These are phyloP conservation scores for Fusarium irregulare DNA, from an alignment of 2,329 filamentous ascomycete species.

Conservation along the genomic window DNA sequence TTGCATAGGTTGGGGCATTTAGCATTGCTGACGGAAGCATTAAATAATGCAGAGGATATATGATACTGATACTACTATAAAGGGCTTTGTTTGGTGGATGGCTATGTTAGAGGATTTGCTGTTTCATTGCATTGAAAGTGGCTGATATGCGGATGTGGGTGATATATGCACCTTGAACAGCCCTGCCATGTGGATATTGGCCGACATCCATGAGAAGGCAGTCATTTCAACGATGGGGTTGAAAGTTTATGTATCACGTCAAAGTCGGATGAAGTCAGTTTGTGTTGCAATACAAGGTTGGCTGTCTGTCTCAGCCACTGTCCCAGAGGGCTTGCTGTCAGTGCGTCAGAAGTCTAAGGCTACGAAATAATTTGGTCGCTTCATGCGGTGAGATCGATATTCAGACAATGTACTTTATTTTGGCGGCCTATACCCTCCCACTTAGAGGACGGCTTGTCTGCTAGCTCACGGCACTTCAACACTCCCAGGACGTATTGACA, in stretches of 20 bases:
- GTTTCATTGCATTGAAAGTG: constrained; percentile 4
- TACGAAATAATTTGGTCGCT: background rate
- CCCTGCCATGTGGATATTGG: background rate
- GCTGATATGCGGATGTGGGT: background rate
- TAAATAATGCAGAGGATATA: background rate
- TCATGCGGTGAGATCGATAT: background rate
- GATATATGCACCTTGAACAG: background rate
- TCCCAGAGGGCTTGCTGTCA: background rate
- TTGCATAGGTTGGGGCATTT: background rate
- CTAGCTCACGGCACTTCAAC: background rate
- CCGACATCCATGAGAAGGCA: background rate
- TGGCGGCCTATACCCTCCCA: background rate
- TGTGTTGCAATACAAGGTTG: background rate
- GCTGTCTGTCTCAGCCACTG: background rate
- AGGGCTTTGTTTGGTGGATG: background rate
- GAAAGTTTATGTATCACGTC: background rate
- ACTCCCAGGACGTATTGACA: background rate
- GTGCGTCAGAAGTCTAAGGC: background rate
- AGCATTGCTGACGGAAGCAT: background rate
- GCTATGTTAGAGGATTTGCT: background rate
- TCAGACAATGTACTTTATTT: background rate
- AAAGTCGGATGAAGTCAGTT: background rate
- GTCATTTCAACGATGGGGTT: background rate
- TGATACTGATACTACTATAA: background rate
- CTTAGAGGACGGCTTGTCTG: background rate